Conservation (phyloP, 192 early-diverging fungal species). For the Gryganskiella cystojenkinii region DNA sequence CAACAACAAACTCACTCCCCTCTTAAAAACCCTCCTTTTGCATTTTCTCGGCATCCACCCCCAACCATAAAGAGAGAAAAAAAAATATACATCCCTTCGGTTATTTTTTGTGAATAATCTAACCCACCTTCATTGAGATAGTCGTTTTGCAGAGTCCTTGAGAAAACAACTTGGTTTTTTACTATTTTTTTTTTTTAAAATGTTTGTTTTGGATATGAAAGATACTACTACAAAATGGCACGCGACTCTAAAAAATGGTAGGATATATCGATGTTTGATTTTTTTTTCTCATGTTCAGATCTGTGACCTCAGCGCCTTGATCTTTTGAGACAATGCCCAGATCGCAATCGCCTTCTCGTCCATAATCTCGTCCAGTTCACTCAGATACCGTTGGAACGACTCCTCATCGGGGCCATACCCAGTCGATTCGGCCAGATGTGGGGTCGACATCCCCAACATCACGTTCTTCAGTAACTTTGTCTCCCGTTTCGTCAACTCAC, state of each 20-base stretch:
- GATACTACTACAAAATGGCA: too few species aligned
- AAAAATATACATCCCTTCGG: too few species aligned
- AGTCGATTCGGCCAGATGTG: constrained; percentile 17
- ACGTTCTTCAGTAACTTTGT: constrained; percentile 72
- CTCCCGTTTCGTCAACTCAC: constrained; percentile 72
- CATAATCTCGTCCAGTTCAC: constrained; percentile 67
- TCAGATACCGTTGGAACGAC: constrained; percentile 58
- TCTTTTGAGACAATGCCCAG: constrained; percentile 45
- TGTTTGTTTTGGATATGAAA: too few species aligned
- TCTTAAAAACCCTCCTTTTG: constrained; percentile 2
- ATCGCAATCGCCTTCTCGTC: constrained; percentile 66
- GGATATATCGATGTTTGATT: too few species aligned
- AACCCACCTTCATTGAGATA: too few species aligned
- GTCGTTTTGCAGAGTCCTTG: too few species aligned
- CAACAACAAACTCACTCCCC: neutral
- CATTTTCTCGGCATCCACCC: too few species aligned
- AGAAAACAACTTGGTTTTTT: too few species aligned
- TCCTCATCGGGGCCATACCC: constrained; percentile 22
- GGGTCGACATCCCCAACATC: constrained; percentile 65
- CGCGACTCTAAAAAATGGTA: too few species aligned
- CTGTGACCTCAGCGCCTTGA: constrained; percentile 34
- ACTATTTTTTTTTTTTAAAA: too few species aligned
- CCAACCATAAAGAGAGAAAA: too few species aligned
- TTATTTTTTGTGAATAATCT: too few species aligned
- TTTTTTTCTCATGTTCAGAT: neutral